Conservation (phyloP, 2,329 filamentous ascomycete species). For the Aaosphaeria pasadenensis region DNA sequence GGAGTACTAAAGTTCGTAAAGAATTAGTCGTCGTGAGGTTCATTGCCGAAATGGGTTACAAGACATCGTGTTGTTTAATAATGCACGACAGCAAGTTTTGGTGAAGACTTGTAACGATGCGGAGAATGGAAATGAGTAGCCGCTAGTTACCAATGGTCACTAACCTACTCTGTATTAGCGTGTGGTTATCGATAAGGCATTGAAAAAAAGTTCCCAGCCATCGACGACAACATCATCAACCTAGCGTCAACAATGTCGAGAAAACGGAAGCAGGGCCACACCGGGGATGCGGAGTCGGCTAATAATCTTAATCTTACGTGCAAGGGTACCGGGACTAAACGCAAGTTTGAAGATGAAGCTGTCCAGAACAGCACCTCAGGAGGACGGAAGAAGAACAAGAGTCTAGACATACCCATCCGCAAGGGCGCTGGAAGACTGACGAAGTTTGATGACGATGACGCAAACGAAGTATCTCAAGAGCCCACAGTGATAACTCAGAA, state of each 20-base stretch:
- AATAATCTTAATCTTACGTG: too few species aligned
- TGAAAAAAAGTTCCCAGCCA: background rate
- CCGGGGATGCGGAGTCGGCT: constrained; percentile 1
- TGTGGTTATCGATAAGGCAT: too few species aligned
- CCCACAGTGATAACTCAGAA: too few species aligned
- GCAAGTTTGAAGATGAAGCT: background rate
- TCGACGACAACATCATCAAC: background rate
- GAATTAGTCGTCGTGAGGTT: too few species aligned
- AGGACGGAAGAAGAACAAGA: background rate
- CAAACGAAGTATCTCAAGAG: too few species aligned
- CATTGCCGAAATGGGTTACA: too few species aligned
- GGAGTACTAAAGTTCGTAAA: background rate
- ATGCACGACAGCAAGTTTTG: too few species aligned
- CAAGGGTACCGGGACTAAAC: background rate
- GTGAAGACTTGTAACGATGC: too few species aligned
- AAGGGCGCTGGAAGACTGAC: constrained; percentile 16
- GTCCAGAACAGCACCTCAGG: constrained; percentile 7
- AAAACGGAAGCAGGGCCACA: background rate
- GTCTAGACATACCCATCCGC: background rate
- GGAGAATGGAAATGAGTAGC: too few species aligned
- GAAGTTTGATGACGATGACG: constrained; percentile 8
- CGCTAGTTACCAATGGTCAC: too few species aligned
- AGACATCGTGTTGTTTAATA: too few species aligned
- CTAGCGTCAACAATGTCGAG: background rate
- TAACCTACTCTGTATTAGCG: too few species aligned